Evolutionary conservation across 352 stramenopile genomes (phyloP), one percentile per base, ranked within the genome.

Genomic region (Globisporangium apiculatum): DNA sequence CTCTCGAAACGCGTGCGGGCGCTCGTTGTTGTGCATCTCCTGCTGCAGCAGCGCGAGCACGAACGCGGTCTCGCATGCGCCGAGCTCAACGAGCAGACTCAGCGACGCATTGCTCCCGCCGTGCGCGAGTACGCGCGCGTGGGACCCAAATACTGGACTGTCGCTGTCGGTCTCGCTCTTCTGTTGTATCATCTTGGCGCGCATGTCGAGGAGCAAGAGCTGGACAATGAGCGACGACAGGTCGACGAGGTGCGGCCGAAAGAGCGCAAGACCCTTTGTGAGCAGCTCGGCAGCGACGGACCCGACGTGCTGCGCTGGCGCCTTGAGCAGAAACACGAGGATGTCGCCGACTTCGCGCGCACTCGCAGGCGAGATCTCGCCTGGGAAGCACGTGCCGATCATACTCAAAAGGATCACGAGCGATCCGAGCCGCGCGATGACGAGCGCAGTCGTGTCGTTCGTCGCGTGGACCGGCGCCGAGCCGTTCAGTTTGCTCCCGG

Each of bases 301-400:
- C 0, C 80, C 78, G 10, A 91, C 71, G 48, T 76, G 71, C 36
- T 75, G 76, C 50, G 76, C 67, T 6, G 79, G 68, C 7, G 82
- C 69, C 43, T 76, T 72, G 2, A 94, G 61, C 8, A 89, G 50
- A 31, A 68, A 83, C 0, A 94, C 83, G 18, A 94, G 55, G 3
- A 93, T 76, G 47, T 91, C 81, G 43, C 83, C 92, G 31, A 94
- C 85, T 73, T 94, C 81, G 6, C 83, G 75, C 2, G 85, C 85
- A 14, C 75, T 68, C 2, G 81, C 61, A 4, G 85, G 85, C 1
- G 85, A 89, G 24, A 94, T 90, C 43, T 93, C 85, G 0, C 79
- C 85, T 7, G 85, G 85, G 53, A 84, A 94, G 58, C 80, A 91
- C 24, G 85, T 94, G n/a, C 85, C 85, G 8, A 93, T 84, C 76